These are phyloP conservation scores for Bigelowiella natans DNA, from an alignment of 78 protist species.

Conservation along the genomic window DNA sequence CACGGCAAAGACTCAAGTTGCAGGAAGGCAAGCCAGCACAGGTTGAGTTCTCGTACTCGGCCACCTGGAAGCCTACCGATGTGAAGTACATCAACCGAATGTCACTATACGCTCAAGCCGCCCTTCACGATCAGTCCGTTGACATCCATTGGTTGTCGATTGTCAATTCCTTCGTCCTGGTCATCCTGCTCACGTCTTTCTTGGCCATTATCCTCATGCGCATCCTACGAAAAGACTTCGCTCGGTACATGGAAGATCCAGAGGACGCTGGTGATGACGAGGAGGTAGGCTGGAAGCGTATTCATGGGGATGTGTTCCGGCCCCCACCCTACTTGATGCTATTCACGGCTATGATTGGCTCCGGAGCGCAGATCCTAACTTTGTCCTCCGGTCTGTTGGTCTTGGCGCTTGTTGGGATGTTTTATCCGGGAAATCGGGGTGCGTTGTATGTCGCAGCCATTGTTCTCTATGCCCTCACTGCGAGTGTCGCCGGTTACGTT, in stretches of 20 bases:
- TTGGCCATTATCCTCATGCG: slow-evolving; percentile 75
- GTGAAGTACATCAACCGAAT: slow-evolving; percentile 33
- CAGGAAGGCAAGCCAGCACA: slow-evolving; percentile 14
- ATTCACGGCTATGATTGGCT: slow-evolving; percentile 64
- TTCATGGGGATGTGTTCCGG: slow-evolving; percentile 94
- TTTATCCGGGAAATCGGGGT: slow-evolving; percentile 78
- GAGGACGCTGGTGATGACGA: slow-evolving; percentile 4
- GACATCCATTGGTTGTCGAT: slow-evolving; percentile 92
- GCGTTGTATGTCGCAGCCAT: slow-evolving; percentile 70
- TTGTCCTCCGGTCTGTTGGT: slow-evolving; percentile 51
- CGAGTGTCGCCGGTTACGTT: slow-evolving; percentile 53
- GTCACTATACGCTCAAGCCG: slow-evolving; percentile 18
- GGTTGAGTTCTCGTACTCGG: slow-evolving; percentile 69
- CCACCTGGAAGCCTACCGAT: slow-evolving; percentile 60
- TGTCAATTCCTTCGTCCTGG: slow-evolving; percentile 81
- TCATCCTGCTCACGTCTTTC: slow-evolving; percentile 69
- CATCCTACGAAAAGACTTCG: slow-evolving; percentile 73
- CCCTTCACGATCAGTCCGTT: slow-evolving; percentile 30
- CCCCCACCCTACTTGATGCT: slow-evolving; percentile 63
- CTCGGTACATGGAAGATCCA: slow-evolving; percentile 47
- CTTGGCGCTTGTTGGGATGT: slow-evolving; percentile 66
- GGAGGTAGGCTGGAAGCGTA: slow-evolving; percentile 95
- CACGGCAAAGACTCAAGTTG: slow-evolving; percentile 2
- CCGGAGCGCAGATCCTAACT: slow-evolving; percentile 62
- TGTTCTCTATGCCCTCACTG: slow-evolving; percentile 78